Conservation (phyloP, 1,284 basidiomycete genomes). For the Fomes fomentarius region DNA sequence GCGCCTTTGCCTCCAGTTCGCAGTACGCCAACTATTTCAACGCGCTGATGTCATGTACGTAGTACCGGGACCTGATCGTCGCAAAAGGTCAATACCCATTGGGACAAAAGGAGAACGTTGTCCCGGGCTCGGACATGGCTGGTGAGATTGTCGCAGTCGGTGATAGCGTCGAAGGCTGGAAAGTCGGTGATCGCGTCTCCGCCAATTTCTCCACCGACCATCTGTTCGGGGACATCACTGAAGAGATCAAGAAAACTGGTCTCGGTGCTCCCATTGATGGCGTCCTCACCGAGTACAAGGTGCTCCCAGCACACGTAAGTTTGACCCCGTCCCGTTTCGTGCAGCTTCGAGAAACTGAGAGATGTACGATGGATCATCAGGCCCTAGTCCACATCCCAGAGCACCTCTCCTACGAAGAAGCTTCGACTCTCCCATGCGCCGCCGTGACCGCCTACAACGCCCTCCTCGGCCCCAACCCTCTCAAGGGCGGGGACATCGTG, state of each 20-base stretch:
- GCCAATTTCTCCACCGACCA: constrained; percentile 26
- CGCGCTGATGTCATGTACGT: neutral
- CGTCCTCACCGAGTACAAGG: constrained; percentile 57
- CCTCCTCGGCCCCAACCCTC: constrained; percentile 35
- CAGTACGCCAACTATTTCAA: no score
- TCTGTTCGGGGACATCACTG: constrained; percentile 20
- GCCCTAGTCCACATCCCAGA: constrained; percentile 36
- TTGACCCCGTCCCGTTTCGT: constrained; percentile 42
- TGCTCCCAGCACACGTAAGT: constrained; percentile 23
- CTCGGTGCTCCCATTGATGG: constrained; percentile 57
- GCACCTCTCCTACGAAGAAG: constrained; percentile 40
- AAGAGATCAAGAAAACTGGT: constrained; percentile 32
- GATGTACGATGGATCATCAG: neutral
- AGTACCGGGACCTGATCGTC: constrained; percentile 49
- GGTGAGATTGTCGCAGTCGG: constrained; percentile 63
- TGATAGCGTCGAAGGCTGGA: constrained; percentile 42
- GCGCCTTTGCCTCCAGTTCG: no score
- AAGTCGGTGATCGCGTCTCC: constrained; percentile 59
- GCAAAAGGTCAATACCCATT: constrained; percentile 38
- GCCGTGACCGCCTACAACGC: constrained; percentile 45
- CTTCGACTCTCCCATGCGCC: constrained; percentile 33
- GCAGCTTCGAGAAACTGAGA: constrained; percentile 28
- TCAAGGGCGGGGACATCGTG: constrained; percentile 34
- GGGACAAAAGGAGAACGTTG: constrained; percentile 36
- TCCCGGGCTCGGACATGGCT: constrained; percentile 65